Conservation (phyloP, 2,329 filamentous ascomycete species). For the Paracoccidioides brasiliensis region DNA sequence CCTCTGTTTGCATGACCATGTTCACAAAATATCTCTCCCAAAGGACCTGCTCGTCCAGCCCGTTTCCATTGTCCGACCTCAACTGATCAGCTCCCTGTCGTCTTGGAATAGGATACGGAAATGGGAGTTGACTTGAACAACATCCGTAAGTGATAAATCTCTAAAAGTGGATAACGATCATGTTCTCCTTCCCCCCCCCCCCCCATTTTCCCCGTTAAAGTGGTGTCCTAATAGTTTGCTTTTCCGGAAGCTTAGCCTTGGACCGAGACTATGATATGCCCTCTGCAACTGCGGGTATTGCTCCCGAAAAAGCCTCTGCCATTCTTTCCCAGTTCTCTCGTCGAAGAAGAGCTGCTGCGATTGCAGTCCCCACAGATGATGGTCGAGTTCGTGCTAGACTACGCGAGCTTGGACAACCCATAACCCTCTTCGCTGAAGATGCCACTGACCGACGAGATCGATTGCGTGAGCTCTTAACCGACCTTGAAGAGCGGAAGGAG, state of each 20-base stretch:
- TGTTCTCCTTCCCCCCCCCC: too few relatives aligned
- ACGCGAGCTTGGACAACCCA: constrained; percentile 78
- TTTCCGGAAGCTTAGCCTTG: constrained; percentile 33
- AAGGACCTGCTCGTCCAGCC: constrained; percentile 9
- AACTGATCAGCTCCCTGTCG: constrained; percentile 19
- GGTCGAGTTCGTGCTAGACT: constrained; percentile 66
- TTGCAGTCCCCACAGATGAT: constrained; percentile 91
- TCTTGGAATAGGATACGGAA: constrained; percentile 35
- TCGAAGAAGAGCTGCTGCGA: constrained; percentile 74
- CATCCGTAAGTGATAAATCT: constrained; percentile 41
- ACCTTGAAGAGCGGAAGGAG: constrained; percentile 51
- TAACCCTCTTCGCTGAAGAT: constrained; percentile 89
- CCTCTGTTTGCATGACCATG: constrained; percentile 4
- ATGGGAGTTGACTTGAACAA: constrained; percentile 50
- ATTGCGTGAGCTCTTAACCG: constrained; percentile 65
- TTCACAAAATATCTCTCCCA: constrained; percentile 7
- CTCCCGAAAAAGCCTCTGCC: constrained; percentile 70
- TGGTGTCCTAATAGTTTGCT: constrained; percentile 1
- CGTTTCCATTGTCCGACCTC: background rate
- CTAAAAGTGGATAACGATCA: background rate
- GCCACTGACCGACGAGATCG: constrained; percentile 75
- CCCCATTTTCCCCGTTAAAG: background rate
- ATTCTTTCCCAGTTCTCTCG: constrained; percentile 81
- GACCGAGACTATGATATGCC: constrained; percentile 81
- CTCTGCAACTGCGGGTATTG: constrained; percentile 49